A percentile compares a stretch with the other conserved stretches of the same genome.
Conservation (phyloP, 2,329 filamentous ascomycete genomes). For the Lasiodiplodia citricola region DNA sequence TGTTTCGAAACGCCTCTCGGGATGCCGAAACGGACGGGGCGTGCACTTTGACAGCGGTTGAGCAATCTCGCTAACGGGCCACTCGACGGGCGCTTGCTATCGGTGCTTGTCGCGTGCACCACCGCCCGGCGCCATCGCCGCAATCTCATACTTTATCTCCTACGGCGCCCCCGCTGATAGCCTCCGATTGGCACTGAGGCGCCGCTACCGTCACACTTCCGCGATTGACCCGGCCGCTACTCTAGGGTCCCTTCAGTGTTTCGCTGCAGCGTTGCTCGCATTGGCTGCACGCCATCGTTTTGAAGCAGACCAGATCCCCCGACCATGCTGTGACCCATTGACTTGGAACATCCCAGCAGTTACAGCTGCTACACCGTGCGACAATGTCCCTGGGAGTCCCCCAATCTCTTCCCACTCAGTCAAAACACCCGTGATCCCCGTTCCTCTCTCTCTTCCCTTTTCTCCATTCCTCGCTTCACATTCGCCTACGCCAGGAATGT, state of each 20-base stretch:
- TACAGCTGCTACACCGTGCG: constrained; percentile 14
- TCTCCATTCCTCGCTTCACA: constrained; percentile 7
- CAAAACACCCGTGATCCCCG: constrained; percentile 11
- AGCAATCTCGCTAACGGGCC: constrained; percentile 17
- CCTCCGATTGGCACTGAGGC: constrained; percentile 2
- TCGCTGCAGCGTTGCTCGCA: constrained; percentile 11
- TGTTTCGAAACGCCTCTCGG: constrained; percentile 7
- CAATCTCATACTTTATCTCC: constrained; percentile 18
- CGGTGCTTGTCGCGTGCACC: not conserved
- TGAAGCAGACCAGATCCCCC: constrained; percentile 5
- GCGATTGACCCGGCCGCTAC: not conserved
- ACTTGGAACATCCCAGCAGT: constrained; percentile 19
- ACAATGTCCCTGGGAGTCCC: not conserved
- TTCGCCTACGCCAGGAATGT: constrained; percentile 10
- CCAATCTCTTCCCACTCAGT: not conserved
- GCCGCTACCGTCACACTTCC: not conserved
- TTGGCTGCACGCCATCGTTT: constrained; percentile 8
- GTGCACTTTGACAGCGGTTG: not conserved
- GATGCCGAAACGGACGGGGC: constrained; percentile 8
- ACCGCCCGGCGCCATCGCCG: not conserved
- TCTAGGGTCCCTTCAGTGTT: constrained; percentile 12
- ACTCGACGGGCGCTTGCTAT: constrained; percentile 5
- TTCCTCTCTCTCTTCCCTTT: not conserved
- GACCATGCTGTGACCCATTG: not conserved
- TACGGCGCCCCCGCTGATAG: not conserved